A percentile compares a stretch with the other conserved stretches of the same genome.
Evolutionary conservation across 192 early-diverging fungal genomes (phyloP).

Genomic region (Entomortierella chlamydospora): DNA sequence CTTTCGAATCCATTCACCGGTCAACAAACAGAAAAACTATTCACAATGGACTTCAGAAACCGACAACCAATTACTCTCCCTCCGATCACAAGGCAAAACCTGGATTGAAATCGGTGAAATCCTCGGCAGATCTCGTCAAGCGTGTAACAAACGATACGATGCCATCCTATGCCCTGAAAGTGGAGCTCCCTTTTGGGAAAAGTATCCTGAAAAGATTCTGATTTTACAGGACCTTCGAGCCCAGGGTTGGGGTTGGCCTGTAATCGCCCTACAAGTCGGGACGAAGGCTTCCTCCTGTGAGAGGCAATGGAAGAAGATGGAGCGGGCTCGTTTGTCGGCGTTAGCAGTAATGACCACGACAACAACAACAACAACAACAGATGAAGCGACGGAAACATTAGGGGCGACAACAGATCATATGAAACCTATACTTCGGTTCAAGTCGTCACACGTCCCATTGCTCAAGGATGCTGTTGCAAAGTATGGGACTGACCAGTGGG

Average conservation of each 20-base stretch:
- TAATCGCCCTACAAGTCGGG: conserved; percentile 11
- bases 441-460: not conserved
- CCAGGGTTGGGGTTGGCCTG: conserved; percentile 11
- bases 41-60: conserved; percentile 12
- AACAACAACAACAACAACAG: not conserved
- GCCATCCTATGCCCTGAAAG: conserved; percentile 13
- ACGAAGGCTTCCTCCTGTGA: conserved; percentile 31
- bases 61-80: conserved; percentile 1
- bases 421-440: conserved; percentile 2
- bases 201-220: not conserved
- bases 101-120: conserved; percentile 26
- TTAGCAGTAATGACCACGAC: too few species aligned
- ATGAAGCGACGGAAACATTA: not conserved
- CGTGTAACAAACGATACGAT: conserved; percentile 30
- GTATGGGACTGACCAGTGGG: conserved; percentile 21
- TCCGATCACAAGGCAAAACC: conserved; percentile 22
- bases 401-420: not conserved
- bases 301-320: conserved; percentile 17
- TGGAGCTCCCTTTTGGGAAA: conserved; percentile 14
- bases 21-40: conserved; percentile 6
- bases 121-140: conserved; percentile 21
- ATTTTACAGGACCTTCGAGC: not conserved
- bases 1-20: conserved; percentile 20
- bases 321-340: not conserved
- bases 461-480: conserved; percentile 12